Evolutionary conservation across 768 basidiomycete species (phyloP), one percentile per base, ranked within the genome.

Genomic region (Boletus subcaerulescens): DNA sequence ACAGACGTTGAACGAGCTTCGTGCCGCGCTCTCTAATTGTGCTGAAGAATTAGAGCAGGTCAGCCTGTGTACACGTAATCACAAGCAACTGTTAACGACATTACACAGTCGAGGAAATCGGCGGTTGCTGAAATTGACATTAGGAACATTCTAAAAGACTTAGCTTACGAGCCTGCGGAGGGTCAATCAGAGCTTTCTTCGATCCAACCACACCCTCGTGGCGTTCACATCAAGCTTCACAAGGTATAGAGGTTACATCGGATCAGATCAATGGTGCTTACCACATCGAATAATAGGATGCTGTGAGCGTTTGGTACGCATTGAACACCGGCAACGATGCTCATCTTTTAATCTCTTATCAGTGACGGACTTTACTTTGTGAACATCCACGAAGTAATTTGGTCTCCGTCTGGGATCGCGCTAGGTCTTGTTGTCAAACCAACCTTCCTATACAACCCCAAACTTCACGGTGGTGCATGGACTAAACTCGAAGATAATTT

Each of bases 371-470:
- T 57, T 14, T 63, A 50, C 24, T 48, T 55, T n/a, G 38, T 66
- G 33, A n/a, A 52, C 36, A 15, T 1, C 39, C 33, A 53, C 1
- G 64, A 67, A 33, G 55, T 69, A 1, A 53, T 68, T 14, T 71
- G 69, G 59, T 57, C 60, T 26, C 29, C 43, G 2, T 55, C 53
- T 14, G 62, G 67, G 26, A 69, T 62, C 22, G 64, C 60, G 15
- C 24, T 62, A n/a, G 69, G 60, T 43, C 58, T 71, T 22, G 50
- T 71, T 18, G 38, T 68, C 48, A 60, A 53, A 49, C 69, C 62
- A 10, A 48, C 44, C 2, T 66, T 64, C 50, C 69, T 54, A 54
- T 68, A 64, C 36, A 71, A 69, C 35, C 67, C 67, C 35, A 63
- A 58, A 49, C n/a, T 3, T 32, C 24, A 10, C 4, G 45, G 49